Base-by-base conservation (phyloP, 2,329 filamentous ascomycete species). In the Truncatella angustata region DNA sequence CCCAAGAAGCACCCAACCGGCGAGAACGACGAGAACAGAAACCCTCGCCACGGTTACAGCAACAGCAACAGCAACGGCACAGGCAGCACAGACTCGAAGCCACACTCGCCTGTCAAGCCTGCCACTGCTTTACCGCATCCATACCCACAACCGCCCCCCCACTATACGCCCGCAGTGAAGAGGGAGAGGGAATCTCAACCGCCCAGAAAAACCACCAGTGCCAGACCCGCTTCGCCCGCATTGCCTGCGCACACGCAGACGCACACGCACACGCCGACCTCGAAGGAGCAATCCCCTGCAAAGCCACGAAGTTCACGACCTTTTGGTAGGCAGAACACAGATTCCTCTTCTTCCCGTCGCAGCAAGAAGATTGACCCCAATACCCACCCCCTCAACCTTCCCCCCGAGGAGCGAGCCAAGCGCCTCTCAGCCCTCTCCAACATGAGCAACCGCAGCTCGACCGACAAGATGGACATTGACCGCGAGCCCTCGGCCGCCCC, bases 311-410 rank as follows among this genome's bases (percentile, higher is more conserved):
- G 66, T 47, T 74, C 74, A 52, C 71, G 76, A 53, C 66, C 76
- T 49, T 81, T 73, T 56, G 66, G 66, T 51, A 74, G 78, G 55
- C 36, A 42, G 21, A 34, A n/a, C 36, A 40, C 36, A n/a, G 47
- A 50, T 42, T 73, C 75, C 54, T 78, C 81, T 49, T 70, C 68
- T 18, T 74, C 72, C 26, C 72, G 68, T 30, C 75, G 79, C 51
- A 75, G 79, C 57, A 73, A 72, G 61, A 83, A 82, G 67, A 71
- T 76, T 65, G 85, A 90, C 66, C 78, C 78, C 58, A 82, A 93
- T 67, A 87, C 85, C 3, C 92, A 97, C 70, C 93, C 93, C 35
- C 81, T 97, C 49, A 97, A 97, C 66, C 83, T 96, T 20, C 91
- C 88, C 2, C 91, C 91, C 43, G 91, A 96, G 75, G 87, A 96